A percentile compares a stretch with the other conserved stretches of the same genome.
Conservation (phyloP, 2,329 filamentous ascomycete species). For the Trichoderma cornu-damae region DNA sequence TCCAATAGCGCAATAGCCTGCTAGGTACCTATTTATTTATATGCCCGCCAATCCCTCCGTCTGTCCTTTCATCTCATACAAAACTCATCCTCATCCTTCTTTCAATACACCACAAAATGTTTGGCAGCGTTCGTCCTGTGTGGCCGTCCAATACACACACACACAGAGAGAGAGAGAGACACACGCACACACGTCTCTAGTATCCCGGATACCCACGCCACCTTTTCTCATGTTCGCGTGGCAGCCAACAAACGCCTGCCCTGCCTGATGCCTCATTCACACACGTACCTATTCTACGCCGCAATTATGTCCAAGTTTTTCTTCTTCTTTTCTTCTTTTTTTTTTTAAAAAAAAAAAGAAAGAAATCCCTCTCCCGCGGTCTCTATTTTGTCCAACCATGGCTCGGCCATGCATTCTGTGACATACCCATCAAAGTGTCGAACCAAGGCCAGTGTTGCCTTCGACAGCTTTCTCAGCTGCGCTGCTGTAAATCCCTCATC, state of each 20-base stretch:
- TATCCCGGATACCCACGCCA: conserved; percentile 9
- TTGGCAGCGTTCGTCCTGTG: background rate
- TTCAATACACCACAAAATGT: background rate
- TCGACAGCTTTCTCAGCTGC: background rate
- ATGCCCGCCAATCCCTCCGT: background rate
- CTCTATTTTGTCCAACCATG: conserved; percentile 7
- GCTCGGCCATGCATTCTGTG: background rate
- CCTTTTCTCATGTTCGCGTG: background rate
- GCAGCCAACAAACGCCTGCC: conserved; percentile 16
- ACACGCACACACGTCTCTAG: background rate
- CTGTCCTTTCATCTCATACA: background rate
- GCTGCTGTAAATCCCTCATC: background rate
- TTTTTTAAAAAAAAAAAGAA: too few relatives aligned
- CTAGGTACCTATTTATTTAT: background rate
- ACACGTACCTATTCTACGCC: conserved; percentile 12
- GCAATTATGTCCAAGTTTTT: background rate
- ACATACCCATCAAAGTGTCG: background rate
- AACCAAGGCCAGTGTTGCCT: background rate
- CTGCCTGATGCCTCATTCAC: conserved; percentile 12
- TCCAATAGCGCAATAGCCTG: background rate
- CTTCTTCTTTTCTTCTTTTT: too few relatives aligned
- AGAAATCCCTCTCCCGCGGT: background rate
- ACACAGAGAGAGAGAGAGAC: too few relatives aligned
- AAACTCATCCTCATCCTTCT: background rate
- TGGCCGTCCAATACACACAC: background rate